phyloP scores from a whole-genome alignment of 352 stramenopile species.

The Achlya hypogyna region DNA sequence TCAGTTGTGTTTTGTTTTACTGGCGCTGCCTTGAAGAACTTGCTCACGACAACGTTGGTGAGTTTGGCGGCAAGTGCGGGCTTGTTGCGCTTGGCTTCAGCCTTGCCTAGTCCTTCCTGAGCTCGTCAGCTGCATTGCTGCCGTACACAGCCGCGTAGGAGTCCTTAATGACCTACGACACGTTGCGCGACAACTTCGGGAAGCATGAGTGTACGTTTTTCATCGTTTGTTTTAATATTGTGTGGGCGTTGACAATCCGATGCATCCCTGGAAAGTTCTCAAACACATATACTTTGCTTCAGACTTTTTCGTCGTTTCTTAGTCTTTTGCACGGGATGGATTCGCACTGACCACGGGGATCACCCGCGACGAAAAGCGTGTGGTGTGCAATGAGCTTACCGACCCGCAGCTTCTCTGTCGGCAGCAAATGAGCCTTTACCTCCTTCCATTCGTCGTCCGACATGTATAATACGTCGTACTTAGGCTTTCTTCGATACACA shows the following conservation, averaged over 20 bases:
- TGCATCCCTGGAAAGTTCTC: slow-evolving; percentile 7
- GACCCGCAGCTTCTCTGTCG: neutral
- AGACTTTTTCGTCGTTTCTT: neutral
- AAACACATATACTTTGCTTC: slow-evolving; percentile 10
- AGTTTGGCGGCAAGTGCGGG: too few relatives aligned
- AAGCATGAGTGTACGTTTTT: slow-evolving; percentile 13
- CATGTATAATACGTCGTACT: neutral
- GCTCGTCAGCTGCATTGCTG: neutral
- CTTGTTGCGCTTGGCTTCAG: too few relatives aligned
- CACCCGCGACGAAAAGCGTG: neutral
- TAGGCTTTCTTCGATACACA: neutral
- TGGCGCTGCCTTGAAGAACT: neutral
- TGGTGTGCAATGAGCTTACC: slow-evolving; percentile 12
- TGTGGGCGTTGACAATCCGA: neutral
- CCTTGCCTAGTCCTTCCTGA: neutral
- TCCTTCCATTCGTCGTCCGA: neutral
- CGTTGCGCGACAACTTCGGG: neutral
- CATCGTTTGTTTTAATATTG: slow-evolving; percentile 7
- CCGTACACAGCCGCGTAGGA: neutral
- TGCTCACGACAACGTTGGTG: too few relatives aligned
- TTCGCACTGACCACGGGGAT: neutral
- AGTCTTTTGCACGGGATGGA: neutral
- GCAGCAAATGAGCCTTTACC: neutral
- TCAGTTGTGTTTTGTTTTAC: too few relatives aligned
- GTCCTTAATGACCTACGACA: neutral